Conservation (phyloP, 2,329 filamentous ascomycete species). For the Botrytis fragariae region DNA sequence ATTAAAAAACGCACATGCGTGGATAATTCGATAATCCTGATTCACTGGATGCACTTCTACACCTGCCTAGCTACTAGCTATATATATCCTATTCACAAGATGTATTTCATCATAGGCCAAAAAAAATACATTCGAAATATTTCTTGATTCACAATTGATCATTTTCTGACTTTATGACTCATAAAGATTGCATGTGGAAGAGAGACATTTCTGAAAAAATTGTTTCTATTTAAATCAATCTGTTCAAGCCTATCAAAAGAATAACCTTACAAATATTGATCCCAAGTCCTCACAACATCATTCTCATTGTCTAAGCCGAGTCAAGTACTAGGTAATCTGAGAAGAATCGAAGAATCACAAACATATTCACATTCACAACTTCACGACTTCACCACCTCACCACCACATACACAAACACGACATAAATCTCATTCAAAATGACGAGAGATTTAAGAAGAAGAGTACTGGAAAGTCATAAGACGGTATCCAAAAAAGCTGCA, state of each 20-base stretch:
- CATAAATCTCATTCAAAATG: not conserved
- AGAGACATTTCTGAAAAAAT: not conserved
- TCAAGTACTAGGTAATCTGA: not conserved
- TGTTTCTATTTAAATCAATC: not conserved
- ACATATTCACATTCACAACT: not conserved
- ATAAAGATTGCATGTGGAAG: not conserved
- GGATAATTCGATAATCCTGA: not conserved
- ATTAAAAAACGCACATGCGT: not conserved
- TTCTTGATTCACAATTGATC: conserved; percentile 1
- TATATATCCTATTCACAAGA: not conserved
- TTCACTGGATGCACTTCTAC: not conserved
- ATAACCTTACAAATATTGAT: not conserved
- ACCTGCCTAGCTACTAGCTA: not conserved
- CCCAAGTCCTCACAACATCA: not conserved
- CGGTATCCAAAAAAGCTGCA: conserved; percentile 55
- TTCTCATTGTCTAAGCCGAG: not conserved
- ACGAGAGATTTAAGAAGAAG: conserved; percentile 47
- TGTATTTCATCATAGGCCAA: conserved; percentile 4
- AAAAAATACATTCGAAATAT: not conserved
- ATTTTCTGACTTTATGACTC: not conserved
- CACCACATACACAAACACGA: not conserved
- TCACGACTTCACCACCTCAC: not conserved
- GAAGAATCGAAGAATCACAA: not conserved
- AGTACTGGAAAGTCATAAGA: conserved; percentile 58
- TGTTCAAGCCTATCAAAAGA: not conserved